A percentile compares a stretch with the other conserved stretches of the same genome.
Conservation (phyloP, 331 rosid species). For the Spiraea crenata region DNA sequence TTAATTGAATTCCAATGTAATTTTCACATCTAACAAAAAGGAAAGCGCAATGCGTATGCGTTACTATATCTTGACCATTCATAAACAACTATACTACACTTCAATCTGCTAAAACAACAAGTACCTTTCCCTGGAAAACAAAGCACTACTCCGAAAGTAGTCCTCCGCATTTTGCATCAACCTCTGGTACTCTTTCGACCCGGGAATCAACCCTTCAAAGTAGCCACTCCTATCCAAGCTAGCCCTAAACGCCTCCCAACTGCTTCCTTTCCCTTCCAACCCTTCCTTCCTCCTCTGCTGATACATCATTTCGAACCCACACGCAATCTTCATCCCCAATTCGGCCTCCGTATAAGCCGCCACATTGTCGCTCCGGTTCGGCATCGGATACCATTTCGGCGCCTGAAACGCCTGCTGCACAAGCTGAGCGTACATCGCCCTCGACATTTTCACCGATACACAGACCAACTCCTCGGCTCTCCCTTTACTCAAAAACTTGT, state of each 20-base stretch:
- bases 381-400: constrained; percentile 80
- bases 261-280: constrained; percentile 64
- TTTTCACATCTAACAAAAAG: background rate
- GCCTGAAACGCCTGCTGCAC: constrained; percentile 82
- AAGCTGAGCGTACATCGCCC: constrained; percentile 93
- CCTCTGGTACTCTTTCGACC: constrained; percentile 71
- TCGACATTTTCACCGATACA: constrained; percentile 69
- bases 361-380: constrained; percentile 27
- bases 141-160: constrained; percentile 58
- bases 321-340: constrained; percentile 87
- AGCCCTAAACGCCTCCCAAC: constrained; percentile 71
- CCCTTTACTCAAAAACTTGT: constrained; percentile 62
- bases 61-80: background rate
- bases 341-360: constrained; percentile 57
- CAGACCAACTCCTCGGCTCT: constrained; percentile 57
- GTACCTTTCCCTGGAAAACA: constrained; percentile 59
- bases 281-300: constrained; percentile 72
- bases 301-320: constrained; percentile 95
- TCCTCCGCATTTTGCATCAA: constrained; percentile 76
- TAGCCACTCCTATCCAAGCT: constrained; percentile 76
- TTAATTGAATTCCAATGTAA: constrained; percentile 18
- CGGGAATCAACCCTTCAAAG: constrained; percentile 72
- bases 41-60: background rate
- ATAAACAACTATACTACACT: background rate
- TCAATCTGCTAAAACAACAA: background rate